Conservation (phyloP, 2,329 filamentous ascomycete genomes). For the Penicillium concentricum region DNA sequence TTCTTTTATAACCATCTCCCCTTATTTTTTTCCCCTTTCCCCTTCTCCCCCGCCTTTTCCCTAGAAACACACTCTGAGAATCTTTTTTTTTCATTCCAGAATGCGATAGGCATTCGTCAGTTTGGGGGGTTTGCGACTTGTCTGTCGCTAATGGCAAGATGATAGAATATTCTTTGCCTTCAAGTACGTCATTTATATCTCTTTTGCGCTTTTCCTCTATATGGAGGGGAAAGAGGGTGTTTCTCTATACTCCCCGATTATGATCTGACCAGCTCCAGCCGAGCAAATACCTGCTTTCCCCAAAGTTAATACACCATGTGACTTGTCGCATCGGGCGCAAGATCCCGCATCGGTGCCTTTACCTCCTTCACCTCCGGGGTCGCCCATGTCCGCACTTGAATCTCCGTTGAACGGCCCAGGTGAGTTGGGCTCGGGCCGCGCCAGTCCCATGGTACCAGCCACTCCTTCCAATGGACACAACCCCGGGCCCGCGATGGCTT, state of each 20-base stretch:
- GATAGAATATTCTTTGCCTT: slow-evolving; percentile 40
- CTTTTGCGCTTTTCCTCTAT: slow-evolving; percentile 2
- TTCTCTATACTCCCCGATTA: slow-evolving; percentile 3
- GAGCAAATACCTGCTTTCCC: slow-evolving; percentile 32
- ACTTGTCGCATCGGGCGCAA: slow-evolving; percentile 27
- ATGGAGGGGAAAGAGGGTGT: not conserved
- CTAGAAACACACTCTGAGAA: slow-evolving; percentile 15
- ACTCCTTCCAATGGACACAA: slow-evolving; percentile 21
- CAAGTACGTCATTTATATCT: slow-evolving; percentile 32
- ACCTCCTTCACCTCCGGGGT: slow-evolving; percentile 19
- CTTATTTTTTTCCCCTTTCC: not conserved
- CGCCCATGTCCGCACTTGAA: slow-evolving; percentile 4
- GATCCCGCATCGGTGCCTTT: slow-evolving; percentile 27
- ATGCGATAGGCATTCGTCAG: slow-evolving; percentile 41
- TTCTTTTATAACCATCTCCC: slow-evolving; percentile 7
- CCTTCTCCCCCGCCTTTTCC: slow-evolving; percentile 2
- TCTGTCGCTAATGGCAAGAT: slow-evolving; percentile 41
- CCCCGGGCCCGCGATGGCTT: slow-evolving; percentile 9
- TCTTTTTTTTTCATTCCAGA: slow-evolving; percentile 24
- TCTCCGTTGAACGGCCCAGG: slow-evolving; percentile 24
- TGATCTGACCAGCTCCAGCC: slow-evolving; percentile 28
- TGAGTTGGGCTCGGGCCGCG: slow-evolving; percentile 37
- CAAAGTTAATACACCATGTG: slow-evolving; percentile 33
- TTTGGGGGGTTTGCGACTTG: slow-evolving; percentile 38
- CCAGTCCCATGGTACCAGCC: slow-evolving; percentile 26